Percentiles rank a stretch among this genome's conserved stretches.
Evolutionary conservation across 225 moss, liverwort and hornwort species (phyloP).

Genomic region (Neckera pumila): DNA sequence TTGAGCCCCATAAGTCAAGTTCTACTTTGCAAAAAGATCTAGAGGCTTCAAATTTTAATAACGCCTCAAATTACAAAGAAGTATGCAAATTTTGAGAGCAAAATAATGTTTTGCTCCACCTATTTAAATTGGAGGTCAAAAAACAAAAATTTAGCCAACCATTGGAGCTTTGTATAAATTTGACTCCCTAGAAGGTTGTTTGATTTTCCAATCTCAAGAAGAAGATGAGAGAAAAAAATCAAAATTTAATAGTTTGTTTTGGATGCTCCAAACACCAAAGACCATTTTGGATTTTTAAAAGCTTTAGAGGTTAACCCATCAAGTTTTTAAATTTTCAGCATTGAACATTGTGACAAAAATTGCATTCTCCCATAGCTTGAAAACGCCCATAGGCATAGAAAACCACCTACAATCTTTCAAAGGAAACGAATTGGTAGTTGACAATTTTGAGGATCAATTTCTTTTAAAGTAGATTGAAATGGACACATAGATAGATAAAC

Average conservation of each 20-base stretch:
- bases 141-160: not conserved
- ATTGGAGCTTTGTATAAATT: not conserved
- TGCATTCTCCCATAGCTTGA: not conserved
- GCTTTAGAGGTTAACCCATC: not conserved
- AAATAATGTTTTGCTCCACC: too few relatives aligned
- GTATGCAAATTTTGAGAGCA: not conserved
- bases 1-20: not conserved
- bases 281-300: not conserved
- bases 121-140: not conserved
- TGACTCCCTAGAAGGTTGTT: not conserved
- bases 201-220: not conserved
- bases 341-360: not conserved
- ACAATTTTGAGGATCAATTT: not conserved
- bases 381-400: not conserved
- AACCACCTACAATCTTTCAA: not conserved
- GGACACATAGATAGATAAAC: too few relatives aligned
- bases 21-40: not conserved
- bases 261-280: too few relatives aligned
- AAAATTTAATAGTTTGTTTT: not conserved
- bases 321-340: not conserved
- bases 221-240: not conserved
- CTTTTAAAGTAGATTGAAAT: not conserved
- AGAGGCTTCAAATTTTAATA: not conserved
- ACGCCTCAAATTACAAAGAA: not conserved
- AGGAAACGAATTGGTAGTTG: not conserved